Base-by-base conservation (phyloP, 495 filamentous ascomycete species). In the Staphylotrichum tortipilum region DNA sequence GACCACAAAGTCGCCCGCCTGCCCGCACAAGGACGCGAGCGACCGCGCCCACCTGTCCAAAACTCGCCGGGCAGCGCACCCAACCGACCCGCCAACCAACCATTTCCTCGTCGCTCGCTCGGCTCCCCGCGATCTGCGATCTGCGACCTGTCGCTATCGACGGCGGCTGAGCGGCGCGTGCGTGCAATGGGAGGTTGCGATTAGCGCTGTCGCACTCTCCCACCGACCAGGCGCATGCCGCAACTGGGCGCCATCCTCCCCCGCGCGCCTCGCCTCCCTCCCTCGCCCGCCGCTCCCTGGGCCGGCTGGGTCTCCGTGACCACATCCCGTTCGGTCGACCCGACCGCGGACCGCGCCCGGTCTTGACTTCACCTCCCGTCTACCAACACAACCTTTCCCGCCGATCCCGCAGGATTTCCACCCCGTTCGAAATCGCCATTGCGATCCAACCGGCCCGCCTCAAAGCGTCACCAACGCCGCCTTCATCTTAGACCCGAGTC, bases 111-210 rank as follows among this genome's bases (percentile, higher is more conserved):
- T n/a, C n/a, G n/a, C n/a, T n/a, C n/a, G n/a, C n/a, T 19, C 34
- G 40, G 54, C 55, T 41, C 55, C 50, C 39, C 51, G 35, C 29
- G 38, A 47, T 36, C 47, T 18, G 22, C 45, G 24, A 54, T 50
- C 23, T 31, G 19, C 47, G 36, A 41, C 30, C 24, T 41, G 34
- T 42, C 43, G 29, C 31, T 40, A 8, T 48, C 40, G 38, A 47
- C 44, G 31, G 39, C 36, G 45, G 58, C 52, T 40, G 50, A 46
- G 44, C 44, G 46, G 30, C 41, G 50, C 49, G 47, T 53, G 55
- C 55, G 55, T 59, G 62, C 57, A 55, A 65, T 63, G 62, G 57
- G 60, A 58, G 46, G 43, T 59, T 55, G 57, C 60, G 57, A 52
- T 49, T 59, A 60, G 52, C 47, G 31, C 43, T 58, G 57, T 57